Percentiles rank a stretch among this genome's conserved stretches.
Conservation (phyloP, 495 filamentous ascomycete genomes). For the Aspergillus nanangensis region DNA sequence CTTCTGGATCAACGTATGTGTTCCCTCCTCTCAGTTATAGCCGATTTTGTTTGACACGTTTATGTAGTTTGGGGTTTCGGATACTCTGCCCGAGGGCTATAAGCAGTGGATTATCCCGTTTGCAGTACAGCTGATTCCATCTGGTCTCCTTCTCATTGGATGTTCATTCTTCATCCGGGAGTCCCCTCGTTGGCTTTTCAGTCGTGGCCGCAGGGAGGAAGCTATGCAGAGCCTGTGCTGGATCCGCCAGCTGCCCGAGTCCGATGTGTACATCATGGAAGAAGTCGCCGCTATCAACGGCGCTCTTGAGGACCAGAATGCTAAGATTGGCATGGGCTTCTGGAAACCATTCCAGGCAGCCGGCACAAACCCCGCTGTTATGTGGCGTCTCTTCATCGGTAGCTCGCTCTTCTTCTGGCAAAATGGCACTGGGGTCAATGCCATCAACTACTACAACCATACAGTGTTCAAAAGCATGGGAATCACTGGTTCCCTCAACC, state of each 20-base stretch:
- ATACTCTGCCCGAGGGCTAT: slow-evolving; percentile 24
- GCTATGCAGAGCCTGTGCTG: slow-evolving; percentile 58
- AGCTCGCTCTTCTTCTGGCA: slow-evolving; percentile 66
- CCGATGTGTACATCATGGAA: slow-evolving; percentile 64
- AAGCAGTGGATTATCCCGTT: slow-evolving; percentile 56
- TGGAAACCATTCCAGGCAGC: slow-evolving; percentile 64
- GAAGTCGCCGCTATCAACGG: slow-evolving; percentile 61
- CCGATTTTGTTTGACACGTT: neutral
- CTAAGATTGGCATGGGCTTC: slow-evolving; percentile 59
- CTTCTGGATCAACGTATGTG: slow-evolving; percentile 62
- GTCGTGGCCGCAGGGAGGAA: slow-evolving; percentile 43
- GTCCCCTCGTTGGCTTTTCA: slow-evolving; percentile 56
- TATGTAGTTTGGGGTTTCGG: slow-evolving; percentile 34
- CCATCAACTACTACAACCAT: slow-evolving; percentile 64
- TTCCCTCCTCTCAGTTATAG: neutral
- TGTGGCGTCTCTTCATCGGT: slow-evolving; percentile 65
- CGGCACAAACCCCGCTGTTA: slow-evolving; percentile 47
- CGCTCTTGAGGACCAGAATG: slow-evolving; percentile 56
- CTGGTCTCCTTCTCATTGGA: slow-evolving; percentile 44
- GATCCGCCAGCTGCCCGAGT: slow-evolving; percentile 56
- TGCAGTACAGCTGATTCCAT: slow-evolving; percentile 52
- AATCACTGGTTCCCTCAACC: slow-evolving; percentile 45
- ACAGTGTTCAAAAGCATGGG: slow-evolving; percentile 60
- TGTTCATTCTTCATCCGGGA: slow-evolving; percentile 47
- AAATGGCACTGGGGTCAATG: slow-evolving; percentile 64